These are phyloP conservation scores for Lobosporangium transversale DNA, from an alignment of 192 early-diverging fungal genomes.

Conservation along the genomic window DNA sequence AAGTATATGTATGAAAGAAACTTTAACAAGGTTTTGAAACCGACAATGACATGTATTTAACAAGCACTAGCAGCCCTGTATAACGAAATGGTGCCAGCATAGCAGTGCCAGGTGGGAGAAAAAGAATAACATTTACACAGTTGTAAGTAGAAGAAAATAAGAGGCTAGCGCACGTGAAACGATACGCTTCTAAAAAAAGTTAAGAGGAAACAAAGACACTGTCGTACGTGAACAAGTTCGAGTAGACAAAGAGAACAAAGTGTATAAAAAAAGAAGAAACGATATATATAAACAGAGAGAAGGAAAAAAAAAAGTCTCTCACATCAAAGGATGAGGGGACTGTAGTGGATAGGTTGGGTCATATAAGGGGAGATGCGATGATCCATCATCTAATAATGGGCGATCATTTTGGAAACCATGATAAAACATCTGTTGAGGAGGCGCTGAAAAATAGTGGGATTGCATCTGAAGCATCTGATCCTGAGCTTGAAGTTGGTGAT, in stretches of 20 bases:
- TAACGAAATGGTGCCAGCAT: too few relatives aligned
- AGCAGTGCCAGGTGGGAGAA: too few relatives aligned
- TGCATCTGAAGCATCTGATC: constrained; percentile 31
- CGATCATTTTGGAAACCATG: constrained; percentile 5
- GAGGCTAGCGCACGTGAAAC: too few relatives aligned
- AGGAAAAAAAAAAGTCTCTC: not conserved
- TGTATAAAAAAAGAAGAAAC: not conserved
- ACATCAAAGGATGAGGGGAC: constrained; percentile 28
- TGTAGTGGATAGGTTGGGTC: constrained; percentile 25
- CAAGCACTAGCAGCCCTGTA: too few relatives aligned
- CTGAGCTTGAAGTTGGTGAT: constrained; percentile 13
- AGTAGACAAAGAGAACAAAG: not conserved
- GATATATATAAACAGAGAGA: not conserved
- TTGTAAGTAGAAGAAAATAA: too few relatives aligned
- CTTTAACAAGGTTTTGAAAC: too few relatives aligned
- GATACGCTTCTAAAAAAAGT: too few relatives aligned
- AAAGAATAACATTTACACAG: too few relatives aligned
- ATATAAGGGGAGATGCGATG: constrained; percentile 4
- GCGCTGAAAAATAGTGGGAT: constrained; percentile 11
- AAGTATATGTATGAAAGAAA: too few relatives aligned
- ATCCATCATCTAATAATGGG: not conserved
- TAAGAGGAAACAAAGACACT: constrained; percentile 3
- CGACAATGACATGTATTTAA: too few relatives aligned
- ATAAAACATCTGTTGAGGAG: constrained; percentile 1
- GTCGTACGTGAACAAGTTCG: too few relatives aligned